These are phyloP conservation scores for Quercus glauca DNA, from an alignment of 306 rosid genomes.

Conservation along the genomic window DNA sequence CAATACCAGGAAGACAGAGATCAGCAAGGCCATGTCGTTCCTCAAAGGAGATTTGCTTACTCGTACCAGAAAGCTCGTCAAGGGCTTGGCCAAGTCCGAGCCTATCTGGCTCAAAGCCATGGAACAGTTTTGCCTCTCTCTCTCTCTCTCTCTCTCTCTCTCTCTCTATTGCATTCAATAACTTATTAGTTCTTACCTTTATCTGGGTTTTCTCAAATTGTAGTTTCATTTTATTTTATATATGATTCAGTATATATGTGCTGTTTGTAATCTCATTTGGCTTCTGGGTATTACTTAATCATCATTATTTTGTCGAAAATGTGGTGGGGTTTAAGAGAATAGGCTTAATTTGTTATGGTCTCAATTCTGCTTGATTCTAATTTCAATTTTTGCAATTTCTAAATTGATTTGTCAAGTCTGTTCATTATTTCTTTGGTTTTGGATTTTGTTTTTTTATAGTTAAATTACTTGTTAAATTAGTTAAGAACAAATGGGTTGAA, in stretches of 20 bases:
- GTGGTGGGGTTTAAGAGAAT: not conserved
- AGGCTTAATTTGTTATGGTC: not conserved
- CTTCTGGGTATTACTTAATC: too few species aligned
- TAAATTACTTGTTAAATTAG: too few species aligned
- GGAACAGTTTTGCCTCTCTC: slow-evolving; percentile 57
- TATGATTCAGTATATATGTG: too few species aligned
- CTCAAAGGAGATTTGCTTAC: slow-evolving; percentile 69
- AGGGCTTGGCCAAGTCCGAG: slow-evolving; percentile 77
- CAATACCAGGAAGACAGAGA: not conserved
- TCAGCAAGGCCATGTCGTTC: slow-evolving; percentile 58
- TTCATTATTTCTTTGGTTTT: too few species aligned
- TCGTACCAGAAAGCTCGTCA: slow-evolving; percentile 74
- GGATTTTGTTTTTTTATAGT: too few species aligned
- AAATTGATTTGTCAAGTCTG: not conserved
- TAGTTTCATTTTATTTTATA: not conserved
- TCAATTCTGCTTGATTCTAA: not conserved
- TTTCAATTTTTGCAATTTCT: not conserved
- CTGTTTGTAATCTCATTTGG: too few species aligned
- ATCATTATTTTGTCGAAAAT: not conserved
- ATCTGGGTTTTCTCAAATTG: not conserved
- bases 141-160: not conserved
- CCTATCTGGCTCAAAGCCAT: slow-evolving; percentile 95
- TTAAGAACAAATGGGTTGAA: too few species aligned
- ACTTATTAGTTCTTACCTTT: not conserved
- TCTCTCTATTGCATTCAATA: not conserved